A percentile compares a stretch with the other conserved stretches of the same genome.
Conservation (phyloP, 352 stramenopile genomes). For the Phytophthora uliginosa region DNA sequence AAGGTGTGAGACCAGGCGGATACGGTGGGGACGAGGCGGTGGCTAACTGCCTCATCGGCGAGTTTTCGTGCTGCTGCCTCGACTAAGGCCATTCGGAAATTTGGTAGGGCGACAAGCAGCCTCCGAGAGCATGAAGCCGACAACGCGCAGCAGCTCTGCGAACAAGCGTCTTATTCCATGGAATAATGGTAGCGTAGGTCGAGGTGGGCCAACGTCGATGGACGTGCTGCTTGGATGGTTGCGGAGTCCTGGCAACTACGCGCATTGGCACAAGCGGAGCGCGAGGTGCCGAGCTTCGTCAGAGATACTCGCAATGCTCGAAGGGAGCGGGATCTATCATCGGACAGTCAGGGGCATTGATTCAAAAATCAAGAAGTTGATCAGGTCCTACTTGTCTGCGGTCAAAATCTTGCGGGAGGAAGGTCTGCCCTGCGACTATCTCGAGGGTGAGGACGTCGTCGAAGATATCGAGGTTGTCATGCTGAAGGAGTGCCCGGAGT, state of each 20-base stretch:
- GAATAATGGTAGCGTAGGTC: slow-evolving; percentile 18
- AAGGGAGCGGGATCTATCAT: slow-evolving; percentile 19
- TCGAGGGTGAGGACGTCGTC: background rate
- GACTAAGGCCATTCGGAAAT: no score
- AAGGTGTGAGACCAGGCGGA: no score
- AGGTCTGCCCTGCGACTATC: background rate
- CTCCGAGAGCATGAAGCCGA: no score
- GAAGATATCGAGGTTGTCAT: background rate
- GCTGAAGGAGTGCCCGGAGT: background rate
- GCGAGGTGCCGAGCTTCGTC: background rate
- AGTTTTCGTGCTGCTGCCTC: no score
- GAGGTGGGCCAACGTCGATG: slow-evolving; percentile 25
- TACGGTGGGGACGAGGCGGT: no score
- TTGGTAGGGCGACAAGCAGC: no score
- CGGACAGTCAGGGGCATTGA: background rate
- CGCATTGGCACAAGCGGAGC: slow-evolving; percentile 16
- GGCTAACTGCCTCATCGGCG: no score
- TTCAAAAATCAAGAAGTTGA: background rate
- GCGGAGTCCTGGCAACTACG: slow-evolving; percentile 33
- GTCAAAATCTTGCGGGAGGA: background rate
- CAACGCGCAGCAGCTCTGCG: background rate
- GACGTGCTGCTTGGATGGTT: slow-evolving; percentile 50
- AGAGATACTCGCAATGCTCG: slow-evolving; percentile 16
- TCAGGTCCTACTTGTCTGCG: background rate
- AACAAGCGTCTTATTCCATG: slow-evolving; percentile 7